phyloP scores from a whole-genome alignment of 768 basidiomycete species.

The Boletus sp. region DNA sequence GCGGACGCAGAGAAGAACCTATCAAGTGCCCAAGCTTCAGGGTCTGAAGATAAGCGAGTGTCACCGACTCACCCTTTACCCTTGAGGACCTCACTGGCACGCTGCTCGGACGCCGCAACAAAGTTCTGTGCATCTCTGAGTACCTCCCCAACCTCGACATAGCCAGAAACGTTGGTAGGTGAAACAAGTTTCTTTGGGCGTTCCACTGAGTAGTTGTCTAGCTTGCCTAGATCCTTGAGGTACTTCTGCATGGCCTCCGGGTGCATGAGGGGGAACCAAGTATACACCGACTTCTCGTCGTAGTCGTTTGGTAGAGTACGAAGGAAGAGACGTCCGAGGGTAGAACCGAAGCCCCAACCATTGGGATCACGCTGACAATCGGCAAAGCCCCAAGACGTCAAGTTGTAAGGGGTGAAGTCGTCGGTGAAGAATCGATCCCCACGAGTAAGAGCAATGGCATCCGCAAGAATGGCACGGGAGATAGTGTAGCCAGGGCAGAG shows the following conservation, averaged over 20 bases:
- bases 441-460: slow-evolving; percentile 82
- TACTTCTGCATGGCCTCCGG: slow-evolving; percentile 63
- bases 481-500: slow-evolving; percentile 86
- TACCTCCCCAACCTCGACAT: slow-evolving; percentile 51
- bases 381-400: slow-evolving; percentile 81
- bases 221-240: slow-evolving; percentile 52
- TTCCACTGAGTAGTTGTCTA: slow-evolving; percentile 52
- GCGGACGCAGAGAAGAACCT: slow-evolving; percentile 66
- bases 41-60: background rate
- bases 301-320: slow-evolving; percentile 71
- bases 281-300: slow-evolving; percentile 65
- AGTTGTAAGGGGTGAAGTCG: slow-evolving; percentile 76
- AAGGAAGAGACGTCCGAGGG: slow-evolving; percentile 68
- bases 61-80: slow-evolving; percentile 51
- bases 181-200: slow-evolving; percentile 40
- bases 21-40: background rate
- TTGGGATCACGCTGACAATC: slow-evolving; percentile 74
- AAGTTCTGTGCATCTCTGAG: slow-evolving; percentile 47
- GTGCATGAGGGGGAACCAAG: slow-evolving; percentile 89
- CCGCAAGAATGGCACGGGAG: slow-evolving; percentile 79
- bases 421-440: slow-evolving; percentile 82
- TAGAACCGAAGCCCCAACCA: slow-evolving; percentile 68
- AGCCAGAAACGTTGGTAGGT: slow-evolving; percentile 38
- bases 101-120: slow-evolving; percentile 44
- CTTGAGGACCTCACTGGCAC: slow-evolving; percentile 51